These are phyloP conservation scores for Suhomyces taliae DNA, from an alignment of 1,139 yeast species.

Conservation along the genomic window DNA sequence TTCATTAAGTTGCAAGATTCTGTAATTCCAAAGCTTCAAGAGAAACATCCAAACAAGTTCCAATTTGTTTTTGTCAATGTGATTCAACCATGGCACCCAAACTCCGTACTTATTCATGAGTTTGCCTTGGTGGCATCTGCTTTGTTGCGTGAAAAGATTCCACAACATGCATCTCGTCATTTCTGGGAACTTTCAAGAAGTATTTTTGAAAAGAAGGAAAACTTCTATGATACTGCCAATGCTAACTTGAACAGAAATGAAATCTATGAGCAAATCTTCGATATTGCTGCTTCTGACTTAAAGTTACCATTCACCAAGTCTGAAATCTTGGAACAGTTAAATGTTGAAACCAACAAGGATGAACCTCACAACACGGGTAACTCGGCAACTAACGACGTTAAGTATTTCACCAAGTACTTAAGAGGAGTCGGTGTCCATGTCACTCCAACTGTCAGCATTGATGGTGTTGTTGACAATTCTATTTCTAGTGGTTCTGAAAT, in stretches of 20 bases:
- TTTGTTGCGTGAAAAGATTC: conserved; percentile 44
- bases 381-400: conserved; percentile 58
- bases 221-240: conserved; percentile 64
- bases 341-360: conserved; percentile 24
- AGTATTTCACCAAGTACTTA: conserved; percentile 69
- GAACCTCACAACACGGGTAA: conserved; percentile 57
- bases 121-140: conserved; percentile 69
- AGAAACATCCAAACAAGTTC: conserved; percentile 49
- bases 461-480: conserved; percentile 55
- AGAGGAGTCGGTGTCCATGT: conserved; percentile 81
- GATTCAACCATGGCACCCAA: conserved; percentile 86
- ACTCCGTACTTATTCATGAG: conserved; percentile 66
- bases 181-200: conserved; percentile 66
- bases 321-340: conserved; percentile 36
- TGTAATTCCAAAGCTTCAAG: conserved; percentile 54
- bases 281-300: conserved; percentile 43
- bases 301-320: conserved; percentile 37
- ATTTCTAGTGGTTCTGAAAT: conserved; percentile 41
- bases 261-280: conserved; percentile 55
- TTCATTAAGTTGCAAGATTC: conserved; percentile 54
- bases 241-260: conserved; percentile 55
- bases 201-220: conserved; percentile 52
- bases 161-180: conserved; percentile 26
- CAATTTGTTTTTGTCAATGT: conserved; percentile 65
- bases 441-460: conserved; percentile 77